phyloP scores from a whole-genome alignment of 768 basidiomycete genomes.

The Trametes gibbosa region DNA sequence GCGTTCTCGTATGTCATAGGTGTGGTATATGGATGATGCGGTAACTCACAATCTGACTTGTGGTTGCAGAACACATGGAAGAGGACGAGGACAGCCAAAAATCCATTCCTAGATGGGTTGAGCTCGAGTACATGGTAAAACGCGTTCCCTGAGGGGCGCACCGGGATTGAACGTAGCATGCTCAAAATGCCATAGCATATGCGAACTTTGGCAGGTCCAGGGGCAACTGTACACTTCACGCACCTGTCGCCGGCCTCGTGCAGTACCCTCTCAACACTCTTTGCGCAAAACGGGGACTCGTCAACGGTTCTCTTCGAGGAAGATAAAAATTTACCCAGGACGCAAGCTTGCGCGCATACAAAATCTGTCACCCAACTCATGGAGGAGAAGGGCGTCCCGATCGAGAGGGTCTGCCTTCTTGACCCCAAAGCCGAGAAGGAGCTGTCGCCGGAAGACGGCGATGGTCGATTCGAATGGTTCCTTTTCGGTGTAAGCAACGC shows the following conservation, averaged over 20 bases:
- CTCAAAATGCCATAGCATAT: constrained; percentile 57
- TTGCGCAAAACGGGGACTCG: too few relatives aligned
- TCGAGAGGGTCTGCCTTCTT: constrained; percentile 81
- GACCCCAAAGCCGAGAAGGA: constrained; percentile 80
- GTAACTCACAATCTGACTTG: neutral
- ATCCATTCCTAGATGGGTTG: constrained; percentile 85
- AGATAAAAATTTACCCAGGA: constrained; percentile 17
- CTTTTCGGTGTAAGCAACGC: constrained; percentile 71
- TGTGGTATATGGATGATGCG: neutral
- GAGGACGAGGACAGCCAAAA: constrained; percentile 78
- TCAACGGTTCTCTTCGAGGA: constrained; percentile 29
- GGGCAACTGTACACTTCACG: constrained; percentile 75
- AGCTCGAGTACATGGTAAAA: constrained; percentile 79
- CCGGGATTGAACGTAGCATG: too few relatives aligned
- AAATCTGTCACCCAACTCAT: constrained; percentile 61
- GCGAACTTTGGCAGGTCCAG: constrained; percentile 68
- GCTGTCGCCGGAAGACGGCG: constrained; percentile 75
- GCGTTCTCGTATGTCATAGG: constrained; percentile 30
- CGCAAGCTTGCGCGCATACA: constrained; percentile 46
- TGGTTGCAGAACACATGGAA: constrained; percentile 82
- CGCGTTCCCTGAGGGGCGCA: neutral
- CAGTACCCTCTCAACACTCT: constrained; percentile 52
- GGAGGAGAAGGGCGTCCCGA: constrained; percentile 36
- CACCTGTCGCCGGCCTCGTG: constrained; percentile 76
- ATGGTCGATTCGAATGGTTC: constrained; percentile 79